These are phyloP conservation scores for Vaccinium macrocarpon DNA, from an alignment of 148 eudicot species.

Conservation along the genomic window DNA sequence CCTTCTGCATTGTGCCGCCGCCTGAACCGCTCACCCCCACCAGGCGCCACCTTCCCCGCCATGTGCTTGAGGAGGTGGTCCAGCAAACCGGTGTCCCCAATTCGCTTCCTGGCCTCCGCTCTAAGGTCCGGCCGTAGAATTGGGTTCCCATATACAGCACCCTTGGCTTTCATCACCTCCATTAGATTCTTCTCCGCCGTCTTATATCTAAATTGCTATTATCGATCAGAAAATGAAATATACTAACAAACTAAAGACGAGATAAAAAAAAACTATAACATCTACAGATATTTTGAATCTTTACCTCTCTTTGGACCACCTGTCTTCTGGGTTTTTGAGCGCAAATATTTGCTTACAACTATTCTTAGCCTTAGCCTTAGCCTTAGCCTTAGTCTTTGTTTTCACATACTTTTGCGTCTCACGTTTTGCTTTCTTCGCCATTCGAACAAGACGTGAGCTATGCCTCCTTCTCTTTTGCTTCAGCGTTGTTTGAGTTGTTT, in stretches of 20 bases:
- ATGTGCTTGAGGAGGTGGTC: constrained; percentile 95
- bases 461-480: neutral
- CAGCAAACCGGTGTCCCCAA: constrained; percentile 89
- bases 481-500: neutral
- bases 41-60: constrained; percentile 87
- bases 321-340: constrained; percentile 20
- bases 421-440: neutral
- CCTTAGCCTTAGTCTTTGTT: neutral
- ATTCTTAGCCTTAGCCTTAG: neutral
- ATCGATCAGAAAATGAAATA: neutral
- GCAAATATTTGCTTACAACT: neutral
- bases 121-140: constrained; percentile 72
- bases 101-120: constrained; percentile 72
- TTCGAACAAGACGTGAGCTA: constrained; percentile 18
- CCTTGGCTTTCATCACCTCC: constrained; percentile 81
- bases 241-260: neutral
- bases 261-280: neutral
- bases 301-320: constrained; percentile 58
- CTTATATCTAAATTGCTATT: constrained; percentile 42
- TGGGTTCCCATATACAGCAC: constrained; percentile 61
- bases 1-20: constrained; percentile 88
- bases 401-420: neutral
- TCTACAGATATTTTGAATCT: neutral
- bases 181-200: constrained; percentile 66
- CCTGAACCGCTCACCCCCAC: constrained; percentile 71